These are phyloP conservation scores for Pleurotus ostreatus DNA, from an alignment of 768 basidiomycete genomes.

Conservation along the genomic window DNA sequence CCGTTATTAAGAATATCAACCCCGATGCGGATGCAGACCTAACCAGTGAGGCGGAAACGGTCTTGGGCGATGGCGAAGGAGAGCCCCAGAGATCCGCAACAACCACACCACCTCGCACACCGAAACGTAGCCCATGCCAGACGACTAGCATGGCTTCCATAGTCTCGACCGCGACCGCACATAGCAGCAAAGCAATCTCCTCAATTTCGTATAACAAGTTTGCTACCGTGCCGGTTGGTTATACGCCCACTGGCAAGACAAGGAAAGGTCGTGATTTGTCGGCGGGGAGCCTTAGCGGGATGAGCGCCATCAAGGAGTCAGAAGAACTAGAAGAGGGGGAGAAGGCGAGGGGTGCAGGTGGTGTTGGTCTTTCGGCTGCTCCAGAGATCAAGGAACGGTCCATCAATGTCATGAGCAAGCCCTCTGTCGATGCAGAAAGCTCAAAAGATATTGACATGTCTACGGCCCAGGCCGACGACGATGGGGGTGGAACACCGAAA, in stretches of 20 bases:
- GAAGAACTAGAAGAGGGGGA: not conserved
- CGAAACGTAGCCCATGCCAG: not conserved
- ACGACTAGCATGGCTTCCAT: not conserved
- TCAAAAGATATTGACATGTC: not conserved
- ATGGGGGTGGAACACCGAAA: not conserved
- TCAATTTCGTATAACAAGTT: slow-evolving; percentile 5
- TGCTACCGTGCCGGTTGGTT: not conserved
- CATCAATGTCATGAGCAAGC: not conserved
- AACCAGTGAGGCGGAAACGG: slow-evolving; percentile 1
- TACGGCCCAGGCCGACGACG: not conserved
- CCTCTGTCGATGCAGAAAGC: not conserved
- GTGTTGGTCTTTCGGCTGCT: not conserved
- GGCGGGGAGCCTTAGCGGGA: not conserved
- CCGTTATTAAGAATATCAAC: slow-evolving; percentile 2
- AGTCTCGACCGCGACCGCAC: not conserved
- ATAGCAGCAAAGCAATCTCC: too few relatives aligned
- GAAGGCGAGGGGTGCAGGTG: not conserved
- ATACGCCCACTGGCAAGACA: not conserved
- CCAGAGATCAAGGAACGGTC: not conserved
- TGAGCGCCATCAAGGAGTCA: not conserved
- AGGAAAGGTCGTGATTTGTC: not conserved
- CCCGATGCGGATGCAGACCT: not conserved
- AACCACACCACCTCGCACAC: not conserved
- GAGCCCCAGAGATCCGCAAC: not conserved
- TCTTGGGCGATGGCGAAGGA: not conserved